Conservation (phyloP, 192 early-diverging fungal species). For the Rhizophagus clarus region DNA sequence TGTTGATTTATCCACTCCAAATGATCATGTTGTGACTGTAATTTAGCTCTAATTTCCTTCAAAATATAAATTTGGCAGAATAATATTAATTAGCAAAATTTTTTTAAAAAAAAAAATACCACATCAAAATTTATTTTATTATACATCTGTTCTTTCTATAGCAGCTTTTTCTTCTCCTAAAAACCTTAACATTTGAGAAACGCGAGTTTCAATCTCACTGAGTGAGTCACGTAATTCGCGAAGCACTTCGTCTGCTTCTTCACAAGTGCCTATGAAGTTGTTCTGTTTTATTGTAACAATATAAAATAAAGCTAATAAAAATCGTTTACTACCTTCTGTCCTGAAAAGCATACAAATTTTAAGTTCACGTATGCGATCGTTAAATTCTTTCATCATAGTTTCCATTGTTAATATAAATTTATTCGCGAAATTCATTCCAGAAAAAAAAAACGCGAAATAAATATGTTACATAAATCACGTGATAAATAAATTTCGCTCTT, state of each 20-base stretch:
- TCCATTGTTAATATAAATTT: slow-evolving; percentile 5
- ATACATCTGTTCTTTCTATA: slow-evolving; percentile 6
- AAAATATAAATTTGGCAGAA: not conserved
- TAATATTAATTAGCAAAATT: not conserved
- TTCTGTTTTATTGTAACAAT: not conserved
- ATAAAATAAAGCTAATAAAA: not conserved
- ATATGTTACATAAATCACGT: no score
- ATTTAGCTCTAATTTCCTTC: slow-evolving; percentile 19
- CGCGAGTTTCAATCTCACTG: slow-evolving; percentile 19
- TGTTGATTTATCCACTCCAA: slow-evolving; percentile 3
- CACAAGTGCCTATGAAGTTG: not conserved
- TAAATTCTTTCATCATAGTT: slow-evolving; percentile 18
- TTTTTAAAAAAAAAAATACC: not conserved
- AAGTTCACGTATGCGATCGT: slow-evolving; percentile 9
- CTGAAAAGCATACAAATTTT: slow-evolving; percentile 13
- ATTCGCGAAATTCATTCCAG: no score
- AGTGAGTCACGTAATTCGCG: not conserved
- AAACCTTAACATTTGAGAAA: slow-evolving; percentile 18
- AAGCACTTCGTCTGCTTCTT: not conserved
- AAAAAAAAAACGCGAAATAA: no score
- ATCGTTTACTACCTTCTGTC: not conserved
- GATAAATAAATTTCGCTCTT: no score
- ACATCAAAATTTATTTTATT: not conserved
- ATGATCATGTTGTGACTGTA: slow-evolving; percentile 12
- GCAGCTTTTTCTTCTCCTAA: slow-evolving; percentile 20